Evolutionary conservation across 2,329 filamentous ascomycete genomes (phyloP).

Genomic region (Stromatinia cepivora): DNA sequence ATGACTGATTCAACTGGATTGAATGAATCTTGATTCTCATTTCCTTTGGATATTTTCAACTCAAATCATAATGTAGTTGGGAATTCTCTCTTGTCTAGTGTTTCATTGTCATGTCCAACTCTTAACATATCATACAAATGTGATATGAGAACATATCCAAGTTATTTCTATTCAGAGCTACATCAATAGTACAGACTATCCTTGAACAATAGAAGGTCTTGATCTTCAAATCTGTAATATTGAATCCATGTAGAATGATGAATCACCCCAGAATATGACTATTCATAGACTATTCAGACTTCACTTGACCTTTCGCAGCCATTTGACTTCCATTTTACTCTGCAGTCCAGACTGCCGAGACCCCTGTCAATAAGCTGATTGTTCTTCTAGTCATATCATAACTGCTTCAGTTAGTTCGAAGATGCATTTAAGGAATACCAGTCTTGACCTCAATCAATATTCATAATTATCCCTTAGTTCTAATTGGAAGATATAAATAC

Average conservation of each 20-base stretch:
- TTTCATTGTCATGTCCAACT: neutral
- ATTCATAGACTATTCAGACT: no score
- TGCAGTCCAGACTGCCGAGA: neutral
- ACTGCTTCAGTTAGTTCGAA: neutral
- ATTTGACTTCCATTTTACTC: neutral
- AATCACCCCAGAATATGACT: neutral
- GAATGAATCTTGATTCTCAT: neutral
- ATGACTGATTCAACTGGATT: neutral
- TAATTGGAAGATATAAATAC: neutral
- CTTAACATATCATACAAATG: neutral
- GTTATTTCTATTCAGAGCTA: neutral
- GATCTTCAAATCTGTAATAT: neutral
- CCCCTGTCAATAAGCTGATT: neutral
- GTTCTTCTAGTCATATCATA: neutral
- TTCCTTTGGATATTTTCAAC: neutral
- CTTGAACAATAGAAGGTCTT: neutral
- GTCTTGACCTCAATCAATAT: neutral
- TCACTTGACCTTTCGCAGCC: neutral
- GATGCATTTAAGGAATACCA: neutral
- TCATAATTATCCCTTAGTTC: neutral
- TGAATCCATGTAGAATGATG: neutral
- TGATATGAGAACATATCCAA: neutral
- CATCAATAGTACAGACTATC: neutral
- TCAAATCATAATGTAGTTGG: neutral
- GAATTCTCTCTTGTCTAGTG: neutral